Base-by-base conservation (phyloP, 2,329 filamentous ascomycete species). In the Didymella arachidicola region DNA sequence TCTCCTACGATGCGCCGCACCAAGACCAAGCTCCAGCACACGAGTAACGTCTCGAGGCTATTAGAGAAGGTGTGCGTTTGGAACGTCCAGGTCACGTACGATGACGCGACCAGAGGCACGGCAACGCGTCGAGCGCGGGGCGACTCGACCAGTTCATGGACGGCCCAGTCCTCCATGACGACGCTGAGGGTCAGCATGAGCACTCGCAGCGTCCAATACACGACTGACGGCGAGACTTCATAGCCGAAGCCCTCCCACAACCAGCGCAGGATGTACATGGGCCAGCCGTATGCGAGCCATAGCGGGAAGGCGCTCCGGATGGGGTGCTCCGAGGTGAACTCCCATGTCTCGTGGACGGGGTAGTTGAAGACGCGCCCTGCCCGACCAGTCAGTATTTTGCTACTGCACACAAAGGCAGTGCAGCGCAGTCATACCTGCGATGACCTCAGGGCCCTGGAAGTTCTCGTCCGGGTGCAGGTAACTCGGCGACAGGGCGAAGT, bases 51-150 rank as follows among this genome's bases (percentile, higher is more conserved):
- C 81, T 99, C 95, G 66, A 98, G 86, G 61, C 94, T 96, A 79
- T 99, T 99, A 63, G 94, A 98, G 77, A 99, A 98, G 12, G 95
- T 98, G 79, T 99, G 95, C 18, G 92, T 95, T 79, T 99, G 95
- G 79, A 94, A 97, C 43, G 94, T 97, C 94, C 95, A 99, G 46
- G 95, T 99, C 68, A 97, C 94, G 79, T 98, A 99, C 26, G 93
- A 97, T 27, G 94, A 98, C 44, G 94, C 93, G 60, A 97, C 90
- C 57, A 99, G 84, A 44, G 96, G 82, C 43, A 96, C 86, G 10
- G 93, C 92, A 54, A 89, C 82, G 67, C 86, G 86, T 63, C 92
- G 88, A n/a, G 73, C 71, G 64, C 88, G 88, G 62, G 87, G 87
- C 38, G 89, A 90, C 61, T 88, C 87, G 54, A 97, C 88, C 63